Base-by-base conservation (phyloP, 1,139 yeast genomes). In the Nakaseomyces sp. region DNA sequence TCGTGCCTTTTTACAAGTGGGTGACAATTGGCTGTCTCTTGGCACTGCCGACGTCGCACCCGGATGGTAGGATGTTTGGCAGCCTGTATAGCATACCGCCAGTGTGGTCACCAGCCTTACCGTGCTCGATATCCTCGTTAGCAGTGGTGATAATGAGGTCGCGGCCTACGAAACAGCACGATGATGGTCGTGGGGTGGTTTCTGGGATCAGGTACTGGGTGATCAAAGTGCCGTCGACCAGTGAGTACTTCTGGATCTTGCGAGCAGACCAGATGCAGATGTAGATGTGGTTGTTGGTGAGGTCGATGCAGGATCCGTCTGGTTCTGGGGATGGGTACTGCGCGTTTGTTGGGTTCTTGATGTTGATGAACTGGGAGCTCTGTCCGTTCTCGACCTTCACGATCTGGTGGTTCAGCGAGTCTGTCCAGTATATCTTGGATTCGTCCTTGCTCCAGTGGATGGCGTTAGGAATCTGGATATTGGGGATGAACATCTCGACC, bases 91-190 rank as follows among this genome's bases (percentile, higher is more conserved):
- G 37, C n/a, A 46, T 42, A 2, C 57, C 56, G 25, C 55, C 57
- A 8, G 31, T 12, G 5, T 10, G 20, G 26, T 51, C 50, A 9
- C 36, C 40, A 17, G 42, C 28, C 18, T 19, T 28, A 12, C 43
- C 41, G 26, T 45, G 50, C 37, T 43, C 40, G n/a, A 53, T 45
- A 41, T 73, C 63, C 48, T 67, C 56, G 51, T 76, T 76, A 1
- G 83, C 95, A 18, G 82, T 73, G 10, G 95, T 82, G 40, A 87
- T 76, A 54, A 73, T 81, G 46, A 88, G 54, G 45, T 78, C 81
- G 54, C 78, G 74, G 3, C 95, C 94, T 5, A 88, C 94, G 51
- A 84, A 70, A 0, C 81, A 73, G 37, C 82, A 80, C 58, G 95
- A 84, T 3, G 91, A 77, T 37, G 79, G 64, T 51, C 80, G 68